Conservation (phyloP, 108 stramenopile species). For the Mediolabrus comicus region DNA sequence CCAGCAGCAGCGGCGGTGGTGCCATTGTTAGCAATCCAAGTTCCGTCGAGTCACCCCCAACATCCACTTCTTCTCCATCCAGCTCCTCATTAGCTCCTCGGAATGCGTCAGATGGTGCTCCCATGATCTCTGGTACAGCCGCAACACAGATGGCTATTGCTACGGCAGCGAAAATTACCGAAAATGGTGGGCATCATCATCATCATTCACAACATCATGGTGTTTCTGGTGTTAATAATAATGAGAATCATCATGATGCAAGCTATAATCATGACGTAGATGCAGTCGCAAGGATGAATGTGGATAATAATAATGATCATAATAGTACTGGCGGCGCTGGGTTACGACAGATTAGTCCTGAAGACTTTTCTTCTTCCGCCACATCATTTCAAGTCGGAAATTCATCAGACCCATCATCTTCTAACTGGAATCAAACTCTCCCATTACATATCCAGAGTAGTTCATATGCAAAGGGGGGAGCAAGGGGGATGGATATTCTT, state of each 20-base stretch:
- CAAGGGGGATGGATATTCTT: slow-evolving; percentile 45
- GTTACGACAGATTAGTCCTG: neutral
- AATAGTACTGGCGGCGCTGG: neutral
- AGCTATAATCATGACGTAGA: neutral
- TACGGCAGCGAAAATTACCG: slow-evolving; percentile 28
- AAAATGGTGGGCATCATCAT: neutral
- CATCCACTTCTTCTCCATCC: neutral
- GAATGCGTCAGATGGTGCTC: slow-evolving; percentile 33
- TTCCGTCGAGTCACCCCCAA: slow-evolving; percentile 4
- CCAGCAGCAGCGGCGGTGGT: neutral
- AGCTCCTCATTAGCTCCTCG: neutral
- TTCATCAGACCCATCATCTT: neutral
- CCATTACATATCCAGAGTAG: neutral
- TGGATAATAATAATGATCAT: slow-evolving; percentile 1
- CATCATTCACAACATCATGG: no score
- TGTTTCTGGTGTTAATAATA: neutral
- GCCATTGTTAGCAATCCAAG: slow-evolving; percentile 7
- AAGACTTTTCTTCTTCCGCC: neutral
- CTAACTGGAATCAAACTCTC: neutral
- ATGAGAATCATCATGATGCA: neutral
- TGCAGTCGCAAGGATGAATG: slow-evolving; percentile 3
- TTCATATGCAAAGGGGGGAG: neutral
- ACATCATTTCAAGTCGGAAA: neutral
- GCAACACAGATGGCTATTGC: slow-evolving; percentile 30
- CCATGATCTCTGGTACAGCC: slow-evolving; percentile 48